Conservation (phyloP, 140 eudicot genomes). For the Flaveria floridana region DNA sequence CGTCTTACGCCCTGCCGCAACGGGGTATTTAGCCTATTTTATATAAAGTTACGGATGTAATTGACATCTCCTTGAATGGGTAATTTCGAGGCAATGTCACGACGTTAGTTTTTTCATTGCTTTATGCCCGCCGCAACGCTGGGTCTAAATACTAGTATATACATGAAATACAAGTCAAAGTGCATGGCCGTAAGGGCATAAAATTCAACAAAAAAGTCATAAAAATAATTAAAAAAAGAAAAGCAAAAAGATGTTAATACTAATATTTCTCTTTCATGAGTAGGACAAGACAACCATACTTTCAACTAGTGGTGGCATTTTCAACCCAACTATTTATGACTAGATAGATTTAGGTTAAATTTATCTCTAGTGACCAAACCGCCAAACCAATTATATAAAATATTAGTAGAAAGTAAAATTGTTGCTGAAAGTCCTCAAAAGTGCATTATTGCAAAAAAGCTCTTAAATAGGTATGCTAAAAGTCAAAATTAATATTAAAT, state of each 20-base stretch:
- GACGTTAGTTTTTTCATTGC: too few species aligned
- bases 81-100: too few species aligned
- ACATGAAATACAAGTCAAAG: neutral
- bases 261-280: neutral
- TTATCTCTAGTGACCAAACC: neutral
- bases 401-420: neutral
- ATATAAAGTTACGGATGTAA: too few species aligned
- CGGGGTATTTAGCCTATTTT: too few species aligned
- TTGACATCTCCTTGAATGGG: too few species aligned
- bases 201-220: too few species aligned
- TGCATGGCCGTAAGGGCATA: neutral
- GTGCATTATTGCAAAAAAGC: neutral
- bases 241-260: neutral
- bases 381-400: neutral
- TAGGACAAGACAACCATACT: neutral
- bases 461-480: neutral
- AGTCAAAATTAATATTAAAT: too few species aligned
- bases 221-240: too few species aligned
- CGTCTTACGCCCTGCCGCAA: too few species aligned
- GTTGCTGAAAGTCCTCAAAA: neutral
- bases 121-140: too few species aligned
- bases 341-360: neutral
- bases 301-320: neutral
- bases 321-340: neutral
- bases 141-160: neutral